Evolutionary conservation across 1,139 yeast genomes (phyloP), one percentile per base, ranked within the genome.

Genomic region (Saccharomyces hybrid): DNA sequence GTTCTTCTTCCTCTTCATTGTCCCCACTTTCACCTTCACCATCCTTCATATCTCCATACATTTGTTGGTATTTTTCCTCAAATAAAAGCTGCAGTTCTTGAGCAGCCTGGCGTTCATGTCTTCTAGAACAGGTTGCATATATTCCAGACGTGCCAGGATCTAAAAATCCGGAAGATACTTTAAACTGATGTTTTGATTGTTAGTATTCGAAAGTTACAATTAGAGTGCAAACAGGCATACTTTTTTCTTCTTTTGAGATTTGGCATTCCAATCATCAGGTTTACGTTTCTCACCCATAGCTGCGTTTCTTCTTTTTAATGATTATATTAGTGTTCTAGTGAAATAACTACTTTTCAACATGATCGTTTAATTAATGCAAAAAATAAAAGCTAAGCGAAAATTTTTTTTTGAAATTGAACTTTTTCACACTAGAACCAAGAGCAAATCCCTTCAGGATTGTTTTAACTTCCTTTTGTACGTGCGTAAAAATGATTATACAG

Each of bases 91-190:
- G 77, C 63, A 91, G 73, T 69, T 91, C 98, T 57, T 82, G 81
- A 23, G 84, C 80, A 62, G 96, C 87, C 55, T 80, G 82, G 56
- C 79, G 77, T 70, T 91, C 97, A 60, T 84, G 82, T 48, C 88
- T 86, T 62, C 96, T 77, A 51, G 81, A 78, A 70, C 97, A 88
- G 0, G 97, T 88, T 25, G 90, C 96, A 71, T 85, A 93, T 1
- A 88, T 75, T 1, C 98, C 97, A 49, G 85, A 74, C 58, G 95
- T 86, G 51, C 83, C 83, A 0, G 97, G 96, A 63, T 89, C 97
- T 51, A 69, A 46, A 42, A 64, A 61, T 3, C 68, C 69, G 23
- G 62, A 48, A 8, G 68, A 56, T 49, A 60, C 59, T 56, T 60
- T 64, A 25, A 73, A 67, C 62, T 59, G 2, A 9, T 9, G 16